These are phyloP conservation scores for Entomortierella lignicola DNA, from an alignment of 192 early-diverging fungal species.

Conservation along the genomic window DNA sequence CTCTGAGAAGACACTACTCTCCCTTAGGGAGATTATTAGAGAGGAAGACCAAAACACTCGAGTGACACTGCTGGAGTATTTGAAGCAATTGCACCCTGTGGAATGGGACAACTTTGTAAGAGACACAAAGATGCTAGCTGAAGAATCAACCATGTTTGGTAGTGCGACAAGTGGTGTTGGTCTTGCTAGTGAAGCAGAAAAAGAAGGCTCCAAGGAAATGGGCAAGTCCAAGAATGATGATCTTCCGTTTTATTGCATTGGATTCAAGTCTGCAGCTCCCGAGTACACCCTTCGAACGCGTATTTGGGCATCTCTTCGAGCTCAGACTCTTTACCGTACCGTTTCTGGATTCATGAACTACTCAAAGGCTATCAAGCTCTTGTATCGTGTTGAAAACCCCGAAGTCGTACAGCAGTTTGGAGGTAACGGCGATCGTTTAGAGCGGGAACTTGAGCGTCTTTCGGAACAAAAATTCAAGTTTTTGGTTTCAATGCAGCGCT, in stretches of 20 bases:
- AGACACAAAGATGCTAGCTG: constrained; percentile 83
- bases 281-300: constrained; percentile 87
- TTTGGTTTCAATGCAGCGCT: constrained; percentile 88
- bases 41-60: constrained; percentile 85
- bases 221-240: constrained; percentile 80
- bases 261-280: constrained; percentile 83
- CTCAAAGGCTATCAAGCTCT: constrained; percentile 82
- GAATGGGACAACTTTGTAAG: constrained; percentile 95
- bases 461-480: constrained; percentile 85
- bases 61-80: constrained; percentile 84
- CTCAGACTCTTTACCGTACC: constrained; percentile 89
- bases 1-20: constrained; percentile 86
- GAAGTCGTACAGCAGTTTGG: constrained; percentile 74
- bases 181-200: constrained; percentile 31
- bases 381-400: constrained; percentile 86
- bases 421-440: constrained; percentile 73
- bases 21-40: constrained; percentile 85
- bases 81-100: constrained; percentile 79
- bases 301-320: constrained; percentile 88
- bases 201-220: constrained; percentile 61
- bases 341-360: constrained; percentile 92
- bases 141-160: constrained; percentile 64
- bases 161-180: constrained; percentile 29
- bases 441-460: constrained; percentile 75
- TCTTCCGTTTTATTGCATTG: constrained; percentile 83